Conservation (phyloP, 805 yeast genomes). For the Candida sakaeoensis region DNA sequence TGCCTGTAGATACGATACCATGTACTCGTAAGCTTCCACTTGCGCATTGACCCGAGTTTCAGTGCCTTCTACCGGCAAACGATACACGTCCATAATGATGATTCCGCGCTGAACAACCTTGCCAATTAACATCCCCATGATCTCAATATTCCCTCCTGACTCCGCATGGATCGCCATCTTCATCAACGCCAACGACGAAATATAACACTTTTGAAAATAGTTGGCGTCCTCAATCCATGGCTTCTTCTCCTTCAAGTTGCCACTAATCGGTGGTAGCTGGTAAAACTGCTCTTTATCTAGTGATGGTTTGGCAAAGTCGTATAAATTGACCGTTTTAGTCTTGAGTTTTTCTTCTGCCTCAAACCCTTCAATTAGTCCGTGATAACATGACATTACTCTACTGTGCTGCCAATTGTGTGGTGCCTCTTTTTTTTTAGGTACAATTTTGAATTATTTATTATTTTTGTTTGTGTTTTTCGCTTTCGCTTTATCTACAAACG, state of each 20-base stretch:
- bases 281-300: slow-evolving; percentile 1
- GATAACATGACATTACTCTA: slow-evolving; percentile 6
- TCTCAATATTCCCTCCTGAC: slow-evolving; percentile 81
- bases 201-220: slow-evolving; percentile 57
- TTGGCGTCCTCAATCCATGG: slow-evolving; percentile 60
- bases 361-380: slow-evolving; percentile 3
- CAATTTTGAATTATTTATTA: background rate
- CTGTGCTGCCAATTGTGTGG: background rate
- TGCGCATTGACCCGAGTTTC: slow-evolving; percentile 95
- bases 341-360: background rate
- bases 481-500: background rate
- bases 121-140: slow-evolving; percentile 95
- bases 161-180: slow-evolving; percentile 81
- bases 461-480: background rate
- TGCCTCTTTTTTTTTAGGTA: background rate
- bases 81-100: slow-evolving; percentile 75
- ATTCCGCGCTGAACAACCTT: slow-evolving; percentile 53
- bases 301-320: background rate
- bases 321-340: background rate
- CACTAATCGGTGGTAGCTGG: slow-evolving; percentile 9
- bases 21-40: slow-evolving; percentile 89
- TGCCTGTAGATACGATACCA: slow-evolving; percentile 75
- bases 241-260: slow-evolving; percentile 13
- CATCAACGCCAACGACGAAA: slow-evolving; percentile 67
- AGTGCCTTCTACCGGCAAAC: slow-evolving; percentile 92